These are phyloP conservation scores for Eutrema japonicum DNA, from an alignment of 345 rosid genomes.

Conservation along the genomic window DNA sequence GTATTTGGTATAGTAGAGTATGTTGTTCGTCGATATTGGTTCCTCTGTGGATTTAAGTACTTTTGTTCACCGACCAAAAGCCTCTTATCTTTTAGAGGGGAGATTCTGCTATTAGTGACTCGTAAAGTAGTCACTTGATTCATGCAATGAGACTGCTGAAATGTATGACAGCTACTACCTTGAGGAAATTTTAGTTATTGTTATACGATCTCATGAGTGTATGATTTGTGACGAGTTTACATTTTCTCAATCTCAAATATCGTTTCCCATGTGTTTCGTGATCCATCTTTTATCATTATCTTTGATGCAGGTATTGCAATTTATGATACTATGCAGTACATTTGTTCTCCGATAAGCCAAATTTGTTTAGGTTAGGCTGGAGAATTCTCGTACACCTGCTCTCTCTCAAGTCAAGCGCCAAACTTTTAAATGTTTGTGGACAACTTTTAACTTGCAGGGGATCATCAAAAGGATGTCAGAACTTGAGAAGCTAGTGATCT, in stretches of 20 bases:
- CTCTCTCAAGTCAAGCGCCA: too few species aligned
- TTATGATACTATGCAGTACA: slow-evolving; percentile 96
- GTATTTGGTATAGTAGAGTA: not conserved
- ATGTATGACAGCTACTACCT: slow-evolving; percentile 1
- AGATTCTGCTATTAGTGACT: slow-evolving; percentile 4
- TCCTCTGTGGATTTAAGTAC: not conserved
- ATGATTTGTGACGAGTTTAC: slow-evolving; percentile 7
- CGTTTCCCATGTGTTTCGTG: slow-evolving; percentile 4
- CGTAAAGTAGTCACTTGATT: not conserved
- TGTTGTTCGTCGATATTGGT: not conserved
- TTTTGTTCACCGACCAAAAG: not conserved
- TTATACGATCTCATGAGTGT: slow-evolving; percentile 9
- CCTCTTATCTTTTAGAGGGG: not conserved
- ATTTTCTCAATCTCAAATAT: not conserved
- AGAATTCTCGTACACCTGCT: too few species aligned
- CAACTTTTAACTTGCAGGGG: too few species aligned
- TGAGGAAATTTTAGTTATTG: not conserved
- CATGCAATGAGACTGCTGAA: slow-evolving; percentile 13
- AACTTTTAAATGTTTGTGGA: too few species aligned
- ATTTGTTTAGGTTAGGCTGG: slow-evolving; percentile 96
- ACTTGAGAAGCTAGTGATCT: too few species aligned
- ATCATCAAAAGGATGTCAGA: too few species aligned
- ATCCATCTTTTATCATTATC: slow-evolving; percentile 4
- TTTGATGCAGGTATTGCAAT: slow-evolving; percentile 79
- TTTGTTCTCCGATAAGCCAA: slow-evolving; percentile 85